A percentile compares a stretch with the other conserved stretches of the same genome.
Evolutionary conservation across 805 yeast species (phyloP).

Genomic region (Hanseniaspora vineae): DNA sequence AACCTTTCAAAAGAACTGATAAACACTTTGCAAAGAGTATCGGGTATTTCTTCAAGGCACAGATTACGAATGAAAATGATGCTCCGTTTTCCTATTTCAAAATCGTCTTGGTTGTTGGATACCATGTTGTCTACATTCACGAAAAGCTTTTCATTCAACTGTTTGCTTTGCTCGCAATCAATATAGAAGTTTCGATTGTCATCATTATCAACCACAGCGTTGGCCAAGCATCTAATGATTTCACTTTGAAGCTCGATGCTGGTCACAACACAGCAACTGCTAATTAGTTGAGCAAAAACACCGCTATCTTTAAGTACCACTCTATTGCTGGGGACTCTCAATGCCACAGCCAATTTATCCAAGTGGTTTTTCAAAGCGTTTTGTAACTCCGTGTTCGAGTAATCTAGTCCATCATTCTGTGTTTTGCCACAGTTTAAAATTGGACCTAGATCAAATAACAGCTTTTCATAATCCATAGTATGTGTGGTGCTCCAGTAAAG

Average conservation of each 20-base stretch:
- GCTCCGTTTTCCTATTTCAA: slow-evolving; percentile 16
- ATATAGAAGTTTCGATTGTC: slow-evolving; percentile 13
- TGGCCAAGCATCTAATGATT: slow-evolving; percentile 22
- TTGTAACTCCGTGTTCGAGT: slow-evolving; percentile 9
- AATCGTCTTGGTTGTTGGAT: slow-evolving; percentile 1
- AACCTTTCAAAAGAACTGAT: neutral
- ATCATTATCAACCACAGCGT: slow-evolving; percentile 21
- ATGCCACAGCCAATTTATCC: slow-evolving; percentile 20
- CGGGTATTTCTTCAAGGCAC: slow-evolving; percentile 11
- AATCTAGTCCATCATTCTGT: neutral
- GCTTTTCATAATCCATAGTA: slow-evolving; percentile 22
- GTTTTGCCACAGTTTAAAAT: slow-evolving; percentile 6
- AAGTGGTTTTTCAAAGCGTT: slow-evolving; percentile 7
- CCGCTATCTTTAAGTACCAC: slow-evolving; percentile 15
- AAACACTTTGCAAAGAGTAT: neutral
- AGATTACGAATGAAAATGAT: slow-evolving; percentile 19
- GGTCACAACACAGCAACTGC: neutral
- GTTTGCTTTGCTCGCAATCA: slow-evolving; percentile 2
- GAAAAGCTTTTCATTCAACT: slow-evolving; percentile 11
- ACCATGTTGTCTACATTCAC: slow-evolving; percentile 9
- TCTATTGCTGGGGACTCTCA: slow-evolving; percentile 20
- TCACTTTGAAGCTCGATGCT: slow-evolving; percentile 16
- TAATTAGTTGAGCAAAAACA: slow-evolving; percentile 10
- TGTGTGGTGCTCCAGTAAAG: no score
- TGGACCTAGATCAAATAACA: slow-evolving; percentile 21